phyloP scores from a whole-genome alignment of 495 filamentous ascomycete species.

The Penicillium roqueforti region DNA sequence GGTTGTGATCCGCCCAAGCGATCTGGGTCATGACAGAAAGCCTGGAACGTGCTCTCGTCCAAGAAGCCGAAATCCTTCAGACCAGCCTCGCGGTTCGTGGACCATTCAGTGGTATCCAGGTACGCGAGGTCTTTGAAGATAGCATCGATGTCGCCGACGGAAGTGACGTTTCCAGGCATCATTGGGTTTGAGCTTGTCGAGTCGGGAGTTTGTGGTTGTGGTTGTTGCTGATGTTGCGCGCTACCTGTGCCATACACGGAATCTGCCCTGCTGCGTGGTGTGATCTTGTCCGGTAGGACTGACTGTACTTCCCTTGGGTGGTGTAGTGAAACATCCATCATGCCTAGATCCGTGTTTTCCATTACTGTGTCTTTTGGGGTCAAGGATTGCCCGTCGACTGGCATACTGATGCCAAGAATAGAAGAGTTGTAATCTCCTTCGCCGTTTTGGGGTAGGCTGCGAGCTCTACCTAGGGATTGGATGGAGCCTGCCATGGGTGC shows the following conservation, averaged over 20 bases:
- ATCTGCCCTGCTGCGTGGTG: slow-evolving; percentile 29
- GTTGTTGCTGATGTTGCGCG: slow-evolving; percentile 29
- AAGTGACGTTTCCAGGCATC: slow-evolving; percentile 17
- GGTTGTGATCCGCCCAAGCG: slow-evolving; percentile 41
- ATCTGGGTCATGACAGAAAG: slow-evolving; percentile 52
- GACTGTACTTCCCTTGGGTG: slow-evolving; percentile 15
- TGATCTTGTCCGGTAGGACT: slow-evolving; percentile 19
- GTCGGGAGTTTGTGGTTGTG: slow-evolving; percentile 31
- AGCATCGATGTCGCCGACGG: slow-evolving; percentile 47
- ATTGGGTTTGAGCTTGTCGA: slow-evolving; percentile 25
- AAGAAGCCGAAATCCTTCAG: slow-evolving; percentile 60
- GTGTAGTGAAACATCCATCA: slow-evolving; percentile 25
- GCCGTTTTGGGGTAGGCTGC: slow-evolving; percentile 1
- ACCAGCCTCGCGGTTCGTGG: slow-evolving; percentile 48
- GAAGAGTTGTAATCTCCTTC: slow-evolving; percentile 28
- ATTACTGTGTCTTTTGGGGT: slow-evolving; percentile 36
- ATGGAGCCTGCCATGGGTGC: slow-evolving; percentile 3
- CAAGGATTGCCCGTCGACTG: slow-evolving; percentile 35
- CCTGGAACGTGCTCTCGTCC: slow-evolving; percentile 49
- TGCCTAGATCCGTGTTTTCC: slow-evolving; percentile 29
- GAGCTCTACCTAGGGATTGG: slow-evolving; percentile 1
- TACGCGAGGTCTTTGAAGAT: slow-evolving; percentile 62
- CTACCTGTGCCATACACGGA: slow-evolving; percentile 18
- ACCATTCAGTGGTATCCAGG: slow-evolving; percentile 56
- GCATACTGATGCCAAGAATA: slow-evolving; percentile 38